Evolutionary conservation across 345 rosid genomes (phyloP), one percentile per base, ranked within the genome.

Genomic region (Gossypioides kirkii): DNA sequence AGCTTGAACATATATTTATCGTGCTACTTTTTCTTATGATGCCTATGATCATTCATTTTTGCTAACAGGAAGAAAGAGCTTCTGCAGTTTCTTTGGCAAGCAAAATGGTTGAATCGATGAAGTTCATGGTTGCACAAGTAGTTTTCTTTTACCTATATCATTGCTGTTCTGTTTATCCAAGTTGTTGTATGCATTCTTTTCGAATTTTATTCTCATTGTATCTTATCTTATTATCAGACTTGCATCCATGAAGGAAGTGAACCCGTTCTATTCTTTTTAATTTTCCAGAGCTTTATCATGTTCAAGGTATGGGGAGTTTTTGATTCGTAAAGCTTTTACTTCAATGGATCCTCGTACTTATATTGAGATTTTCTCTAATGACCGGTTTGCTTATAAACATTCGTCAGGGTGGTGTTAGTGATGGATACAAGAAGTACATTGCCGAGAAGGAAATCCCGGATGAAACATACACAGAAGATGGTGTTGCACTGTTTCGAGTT

Each of bases 161-260:
- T 42, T 54, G 59, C 54, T 65, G 20, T 60, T 56, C 62, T 23
- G 59, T 32, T 46, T 50, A 55, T 36, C 60, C 66, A 59, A 58
- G 64, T 43, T 72, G 42, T 72, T 13, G 11, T 71, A 49, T 64
- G 23, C 61, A 23, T 18, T 38, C 17, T 22, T 76, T 65, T 46
- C 70, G 14, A 58, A 41, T 78, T 43, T 61, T 26, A 64, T 71
- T 73, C 77, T 85, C 54, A 73, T 72, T 46, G 18, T 76, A 65
- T 58, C 69, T 71, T 69, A 17, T 61, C 26, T 77, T 55, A 73
- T 84, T 76, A 50, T 49, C 79, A 96, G 99, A 95, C 92, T 72
- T 89, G 93, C 75, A 76, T 91, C 79, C 86, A 85, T 78, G 99
- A 96, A 88, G 98, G 97, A 82, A 84, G 84, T 58, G 99, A 96